Evolutionary conservation across 1,139 yeast genomes (phyloP).

Genomic region (Debaryomyces psychrophilus): DNA sequence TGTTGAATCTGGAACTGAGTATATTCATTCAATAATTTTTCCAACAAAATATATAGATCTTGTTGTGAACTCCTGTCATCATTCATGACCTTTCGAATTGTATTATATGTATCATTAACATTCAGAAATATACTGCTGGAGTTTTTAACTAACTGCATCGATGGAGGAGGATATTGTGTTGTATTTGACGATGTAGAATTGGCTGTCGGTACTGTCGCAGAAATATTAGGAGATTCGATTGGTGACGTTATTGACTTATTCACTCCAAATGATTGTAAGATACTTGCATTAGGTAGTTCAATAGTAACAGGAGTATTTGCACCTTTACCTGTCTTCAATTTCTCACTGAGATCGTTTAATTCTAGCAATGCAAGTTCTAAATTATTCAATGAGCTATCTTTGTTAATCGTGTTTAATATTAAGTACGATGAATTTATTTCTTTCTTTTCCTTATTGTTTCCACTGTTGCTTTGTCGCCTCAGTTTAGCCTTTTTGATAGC

Average conservation of each 20-base stretch:
- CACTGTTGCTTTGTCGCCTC: constrained; percentile 15
- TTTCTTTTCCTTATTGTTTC: background rate
- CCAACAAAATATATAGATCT: constrained; percentile 15
- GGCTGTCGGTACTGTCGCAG: background rate
- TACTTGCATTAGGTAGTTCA: constrained; percentile 2
- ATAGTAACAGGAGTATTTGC: constrained; percentile 18
- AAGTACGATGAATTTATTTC: constrained; percentile 1
- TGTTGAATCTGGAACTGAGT: constrained; percentile 16
- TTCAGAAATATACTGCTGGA: background rate
- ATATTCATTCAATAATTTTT: constrained; percentile 17
- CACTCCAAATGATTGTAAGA: constrained; percentile 4
- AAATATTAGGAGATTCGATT: background rate
- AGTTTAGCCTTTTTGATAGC: constrained; percentile 36
- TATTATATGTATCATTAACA: constrained; percentile 1
- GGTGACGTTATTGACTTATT: constrained; percentile 6
- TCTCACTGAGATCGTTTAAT: constrained; percentile 37
- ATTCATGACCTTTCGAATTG: background rate
- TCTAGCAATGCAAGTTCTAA: constrained; percentile 35
- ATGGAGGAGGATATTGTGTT: background rate
- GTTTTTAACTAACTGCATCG: background rate
- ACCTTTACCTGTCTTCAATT: constrained; percentile 32
- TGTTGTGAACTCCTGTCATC: background rate
- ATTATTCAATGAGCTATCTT: constrained; percentile 27
- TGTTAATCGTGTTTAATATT: constrained; percentile 21
- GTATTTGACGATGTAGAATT: background rate